These are phyloP conservation scores for Pecoramyces ruminantium DNA, from an alignment of 192 early-diverging fungal genomes.

Conservation along the genomic window DNA sequence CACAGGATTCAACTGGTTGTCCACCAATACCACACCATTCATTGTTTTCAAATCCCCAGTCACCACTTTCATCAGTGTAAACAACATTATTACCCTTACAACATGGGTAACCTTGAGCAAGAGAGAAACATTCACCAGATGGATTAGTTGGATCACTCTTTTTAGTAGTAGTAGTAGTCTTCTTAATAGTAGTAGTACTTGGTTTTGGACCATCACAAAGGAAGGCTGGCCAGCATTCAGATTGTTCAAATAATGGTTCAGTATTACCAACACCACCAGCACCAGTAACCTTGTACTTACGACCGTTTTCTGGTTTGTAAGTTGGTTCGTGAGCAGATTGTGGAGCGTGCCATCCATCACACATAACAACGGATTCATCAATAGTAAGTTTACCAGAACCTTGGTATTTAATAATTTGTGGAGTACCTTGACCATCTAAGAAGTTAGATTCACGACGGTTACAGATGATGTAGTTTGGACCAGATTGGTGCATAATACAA, in stretches of 20 bases:
- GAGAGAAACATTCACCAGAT: background rate
- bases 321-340: background rate
- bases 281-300: background rate
- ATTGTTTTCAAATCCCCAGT: background rate
- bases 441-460: background rate
- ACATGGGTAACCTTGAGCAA: background rate
- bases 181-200: background rate
- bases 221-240: background rate
- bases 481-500: background rate
- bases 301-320: background rate
- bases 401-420: background rate
- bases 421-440: background rate
- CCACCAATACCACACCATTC: background rate
- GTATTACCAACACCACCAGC: background rate
- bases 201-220: background rate
- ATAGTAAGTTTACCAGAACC: background rate
- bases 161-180: background rate
- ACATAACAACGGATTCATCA: background rate
- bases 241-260: background rate
- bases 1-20: background rate
- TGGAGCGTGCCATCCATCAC: background rate
- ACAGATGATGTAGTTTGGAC: background rate
- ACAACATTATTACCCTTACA: background rate
- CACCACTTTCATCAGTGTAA: background rate
- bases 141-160: background rate